Evolutionary conservation across 169 alveolate species (phyloP).

Genomic region (Cryptosporidium muris): DNA sequence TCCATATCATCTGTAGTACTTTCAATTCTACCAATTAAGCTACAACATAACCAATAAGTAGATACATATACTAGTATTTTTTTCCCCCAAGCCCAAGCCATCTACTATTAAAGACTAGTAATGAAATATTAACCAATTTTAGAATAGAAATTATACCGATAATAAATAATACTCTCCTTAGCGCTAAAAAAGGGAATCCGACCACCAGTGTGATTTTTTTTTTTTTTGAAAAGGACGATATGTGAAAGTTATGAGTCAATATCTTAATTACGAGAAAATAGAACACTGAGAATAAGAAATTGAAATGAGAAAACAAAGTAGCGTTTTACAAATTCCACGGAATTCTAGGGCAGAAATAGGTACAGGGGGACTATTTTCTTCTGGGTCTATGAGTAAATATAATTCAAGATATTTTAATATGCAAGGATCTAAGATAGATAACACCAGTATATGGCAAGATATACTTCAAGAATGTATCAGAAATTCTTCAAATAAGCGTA

Average conservation of each 20-base stretch:
- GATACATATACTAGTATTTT: constrained; percentile 5
- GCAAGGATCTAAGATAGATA: constrained; percentile 15
- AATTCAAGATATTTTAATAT: constrained; percentile 15
- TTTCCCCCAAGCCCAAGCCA: constrained; percentile 25
- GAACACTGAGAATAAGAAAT: neutral
- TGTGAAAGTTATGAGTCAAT: too few relatives aligned
- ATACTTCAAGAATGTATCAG: constrained; percentile 14
- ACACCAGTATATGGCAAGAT: constrained; percentile 56
- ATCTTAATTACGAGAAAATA: too few relatives aligned
- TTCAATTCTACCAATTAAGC: too few relatives aligned
- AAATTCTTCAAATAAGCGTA: neutral
- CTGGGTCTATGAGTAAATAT: constrained; percentile 29
- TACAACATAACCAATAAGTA: neutral
- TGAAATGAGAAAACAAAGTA: constrained; percentile 66
- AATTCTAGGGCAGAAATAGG: constrained; percentile 57
- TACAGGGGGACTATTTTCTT: constrained; percentile 26
- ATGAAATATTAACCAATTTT: neutral
- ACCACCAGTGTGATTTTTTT: too few relatives aligned
- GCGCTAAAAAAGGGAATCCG: neutral
- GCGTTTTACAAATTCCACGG: constrained; percentile 32
- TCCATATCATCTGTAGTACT: too few relatives aligned
- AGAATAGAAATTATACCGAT: neutral
- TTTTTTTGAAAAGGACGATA: too few relatives aligned
- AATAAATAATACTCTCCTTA: too few relatives aligned
- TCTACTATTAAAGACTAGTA: neutral